Conservation (phyloP, 805 yeast genomes). For the Metschnikowia kunwiensis region DNA sequence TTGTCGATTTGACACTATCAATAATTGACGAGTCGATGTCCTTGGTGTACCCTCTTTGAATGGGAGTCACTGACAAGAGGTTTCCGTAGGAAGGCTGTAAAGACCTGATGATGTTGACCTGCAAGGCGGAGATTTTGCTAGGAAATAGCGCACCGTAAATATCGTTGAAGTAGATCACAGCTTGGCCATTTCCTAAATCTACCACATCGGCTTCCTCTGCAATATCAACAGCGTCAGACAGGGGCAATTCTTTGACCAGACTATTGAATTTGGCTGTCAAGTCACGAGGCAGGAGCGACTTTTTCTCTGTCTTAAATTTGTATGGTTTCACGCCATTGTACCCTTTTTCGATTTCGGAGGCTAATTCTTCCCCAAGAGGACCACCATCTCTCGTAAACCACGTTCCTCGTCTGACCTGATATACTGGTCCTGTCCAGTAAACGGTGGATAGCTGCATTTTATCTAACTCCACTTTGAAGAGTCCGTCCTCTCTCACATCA, state of each 20-base stretch:
- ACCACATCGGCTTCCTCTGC: conserved; percentile 29
- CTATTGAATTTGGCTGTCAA: conserved; percentile 22
- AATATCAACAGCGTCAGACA: conserved; percentile 15
- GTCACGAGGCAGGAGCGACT: conserved; percentile 13
- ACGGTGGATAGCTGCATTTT: conserved; percentile 59
- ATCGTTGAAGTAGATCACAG: conserved; percentile 40
- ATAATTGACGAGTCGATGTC: conserved; percentile 31
- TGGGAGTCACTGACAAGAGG: conserved; percentile 46
- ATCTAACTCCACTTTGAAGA: conserved; percentile 67
- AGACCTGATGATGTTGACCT: conserved; percentile 34
- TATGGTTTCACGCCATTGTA: conserved; percentile 36
- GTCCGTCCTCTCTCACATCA: conserved; percentile 75
- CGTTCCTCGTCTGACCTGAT: conserved; percentile 76
- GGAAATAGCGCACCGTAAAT: conserved; percentile 48
- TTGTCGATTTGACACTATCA: conserved; percentile 30
- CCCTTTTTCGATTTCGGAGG: conserved; percentile 59
- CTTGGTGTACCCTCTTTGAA: conserved; percentile 49
- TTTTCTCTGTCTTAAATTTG: conserved; percentile 18
- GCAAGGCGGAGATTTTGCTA: conserved; percentile 38
- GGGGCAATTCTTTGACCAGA: conserved; percentile 10
- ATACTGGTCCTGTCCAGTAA: conserved; percentile 87
- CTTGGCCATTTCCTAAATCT: conserved; percentile 32
- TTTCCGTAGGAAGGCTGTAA: conserved; percentile 34
- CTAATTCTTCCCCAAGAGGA: conserved; percentile 51
- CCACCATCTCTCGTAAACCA: conserved; percentile 68